Evolutionary conservation across 2,329 filamentous ascomycete species (phyloP), one percentile per base, ranked within the genome.

Genomic region (Pyricularia grisea): DNA sequence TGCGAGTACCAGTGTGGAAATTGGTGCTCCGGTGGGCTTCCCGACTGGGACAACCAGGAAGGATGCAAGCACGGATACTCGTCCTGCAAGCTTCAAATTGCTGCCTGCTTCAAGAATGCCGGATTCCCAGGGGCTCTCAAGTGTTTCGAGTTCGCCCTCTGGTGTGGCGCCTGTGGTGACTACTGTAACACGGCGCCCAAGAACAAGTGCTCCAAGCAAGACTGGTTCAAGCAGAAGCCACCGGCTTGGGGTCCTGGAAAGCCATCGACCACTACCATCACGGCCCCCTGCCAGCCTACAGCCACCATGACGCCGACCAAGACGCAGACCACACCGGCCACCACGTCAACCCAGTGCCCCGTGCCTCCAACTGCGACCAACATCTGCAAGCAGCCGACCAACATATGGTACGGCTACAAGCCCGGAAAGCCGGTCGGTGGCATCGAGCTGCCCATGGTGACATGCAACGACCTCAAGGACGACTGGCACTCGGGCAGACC

Each of bases 321-420:
- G 65, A 23, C 65, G 28, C 20, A 23, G 31, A 68, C 66, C 66
- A 68, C 25, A 4, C 76, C 64, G 76, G 65, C 75, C 64, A 76
- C 70, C 27, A 73, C 72, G 28, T 74, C 76, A 23, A 75, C 77
- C 27, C 76, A 76, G 68, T 76, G 77, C 61, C 79, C 81, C 68
- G 78, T 81, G 68, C 42, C 42, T n/a, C 82, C 84, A 2, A 76
- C 81, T 42, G 81, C 83, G 1, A 84, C 82, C 69, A 82, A 82
- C 72, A 81, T 87, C 73, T 87, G 85, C 81, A 78, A 75, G 50
- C 83, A 87, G 76, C 82, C 85, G n/a, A 76, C 78, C 68, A 83
- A 79, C 78, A 84, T 86, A 72, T 83, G 84, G 75, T 86, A 84
- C 72, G 88, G 87, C 68, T 94, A 93, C 74, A 88, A 86, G 1